Conservation (phyloP, 768 basidiomycete species). For the Trametes punicea region DNA sequence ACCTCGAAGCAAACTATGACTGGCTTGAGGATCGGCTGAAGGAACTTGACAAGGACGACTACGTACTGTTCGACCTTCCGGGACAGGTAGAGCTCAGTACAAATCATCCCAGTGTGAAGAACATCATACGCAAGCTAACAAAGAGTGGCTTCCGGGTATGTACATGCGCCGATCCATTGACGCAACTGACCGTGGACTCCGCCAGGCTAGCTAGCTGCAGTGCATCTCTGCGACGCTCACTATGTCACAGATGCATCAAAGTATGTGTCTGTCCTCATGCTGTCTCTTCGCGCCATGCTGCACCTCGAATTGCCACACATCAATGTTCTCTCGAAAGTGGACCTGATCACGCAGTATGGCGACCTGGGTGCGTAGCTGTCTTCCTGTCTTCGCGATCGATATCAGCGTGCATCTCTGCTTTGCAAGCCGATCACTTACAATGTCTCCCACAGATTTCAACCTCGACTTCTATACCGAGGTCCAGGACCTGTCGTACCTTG, state of each 20-base stretch:
- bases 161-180: conserved; percentile 8
- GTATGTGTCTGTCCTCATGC: conserved; percentile 88
- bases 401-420: background rate
- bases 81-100: conserved; percentile 98
- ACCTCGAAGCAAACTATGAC: conserved; percentile 92
- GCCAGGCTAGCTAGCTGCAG: conserved; percentile 71
- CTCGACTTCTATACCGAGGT: conserved; percentile 98
- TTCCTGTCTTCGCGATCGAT: background rate
- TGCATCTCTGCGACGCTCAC: conserved; percentile 95
- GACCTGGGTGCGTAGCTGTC: conserved; percentile 67
- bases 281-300: conserved; percentile 95
- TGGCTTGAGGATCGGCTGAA: conserved; percentile 71
- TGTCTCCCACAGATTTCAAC: conserved; percentile 74
- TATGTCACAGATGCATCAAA: conserved; percentile 96
- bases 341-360: conserved; percentile 86
- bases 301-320: conserved; percentile 97
- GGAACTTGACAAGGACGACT: conserved; percentile 68
- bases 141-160: conserved; percentile 86
- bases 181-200: conserved; percentile 9
- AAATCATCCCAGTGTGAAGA: conserved; percentile 87
- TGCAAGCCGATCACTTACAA: background rate
- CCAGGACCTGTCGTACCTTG: conserved; percentile 88
- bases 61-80: conserved; percentile 92
- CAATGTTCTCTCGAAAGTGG: conserved; percentile 95
- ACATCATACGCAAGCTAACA: conserved; percentile 64